Percentiles rank a stretch among this genome's conserved stretches.
phyloP scores from a whole-genome alignment of 2,329 filamentous ascomycete species.

The Aspergillus quadricinctus region DNA sequence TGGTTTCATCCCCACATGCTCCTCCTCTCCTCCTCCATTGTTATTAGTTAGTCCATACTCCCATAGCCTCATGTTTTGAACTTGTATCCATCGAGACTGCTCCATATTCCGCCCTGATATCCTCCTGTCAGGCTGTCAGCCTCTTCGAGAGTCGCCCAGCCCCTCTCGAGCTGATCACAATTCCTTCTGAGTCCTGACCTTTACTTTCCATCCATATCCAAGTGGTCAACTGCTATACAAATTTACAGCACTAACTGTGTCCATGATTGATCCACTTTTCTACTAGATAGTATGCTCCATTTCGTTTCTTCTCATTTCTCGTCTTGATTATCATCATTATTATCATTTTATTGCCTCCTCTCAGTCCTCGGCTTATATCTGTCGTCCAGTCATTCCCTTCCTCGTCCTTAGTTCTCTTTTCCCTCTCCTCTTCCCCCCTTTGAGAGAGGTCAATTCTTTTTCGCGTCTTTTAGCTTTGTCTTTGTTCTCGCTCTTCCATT shows the following conservation, averaged over 20 bases:
- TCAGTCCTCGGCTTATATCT: not conserved
- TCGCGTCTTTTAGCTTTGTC: not conserved
- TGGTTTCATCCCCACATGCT: not conserved
- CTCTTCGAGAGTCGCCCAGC: not conserved
- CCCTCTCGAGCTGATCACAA: not conserved
- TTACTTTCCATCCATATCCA: not conserved
- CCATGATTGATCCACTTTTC: not conserved
- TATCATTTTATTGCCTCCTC: not conserved
- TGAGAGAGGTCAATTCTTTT: not conserved
- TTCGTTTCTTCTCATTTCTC: not conserved
- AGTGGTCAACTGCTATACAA: not conserved
- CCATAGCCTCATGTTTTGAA: not conserved
- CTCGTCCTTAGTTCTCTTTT: conserved; percentile 4
- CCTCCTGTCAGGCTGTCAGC: not conserved
- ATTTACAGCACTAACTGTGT: not conserved
- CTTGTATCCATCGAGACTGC: not conserved
- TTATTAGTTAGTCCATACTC: not conserved
- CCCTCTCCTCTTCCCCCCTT: conserved; percentile 6
- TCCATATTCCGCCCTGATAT: not conserved
- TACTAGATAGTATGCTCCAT: not conserved
- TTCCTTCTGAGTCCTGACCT: not conserved
- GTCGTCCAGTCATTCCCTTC: conserved; percentile 9
- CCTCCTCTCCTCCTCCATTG: not conserved
- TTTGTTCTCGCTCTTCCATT: conserved; percentile 29
- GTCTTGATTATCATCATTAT: not conserved